Base-by-base conservation (phyloP, 176 grass and related monocot species). In the Avena eriantha region DNA sequence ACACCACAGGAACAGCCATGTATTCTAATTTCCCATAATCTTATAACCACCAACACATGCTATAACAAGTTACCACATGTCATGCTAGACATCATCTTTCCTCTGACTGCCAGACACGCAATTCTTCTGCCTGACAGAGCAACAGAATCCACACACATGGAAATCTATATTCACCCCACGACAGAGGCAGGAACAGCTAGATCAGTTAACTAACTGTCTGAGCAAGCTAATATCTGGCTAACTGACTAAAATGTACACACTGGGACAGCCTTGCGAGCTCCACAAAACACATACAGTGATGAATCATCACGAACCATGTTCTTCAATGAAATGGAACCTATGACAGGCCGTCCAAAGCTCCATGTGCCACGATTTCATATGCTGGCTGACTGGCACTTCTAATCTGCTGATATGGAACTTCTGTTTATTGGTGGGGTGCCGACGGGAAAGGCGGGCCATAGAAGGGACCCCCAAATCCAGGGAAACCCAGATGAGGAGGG, bases 191-290 rank as follows among this genome's bases (percentile, higher is more conserved):
- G 34, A 72, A 85, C n/a, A 58, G 63, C 86, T 90, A 78, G 21
- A 82, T 53, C 71, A 54, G 86, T 55, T 50, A 60, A 90, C 77
- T 49, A 64, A 69, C 63, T 71, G 54, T 78, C 31, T 81, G 10
- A 34, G 21, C 29, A 59, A 19, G 39, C 76, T 84, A 88, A 71
- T 23, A 61, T 72, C 81, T 79, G 53, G 81, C 41, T 77, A 17
- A 50, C 74, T 70, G 66, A 59, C 48, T 80, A 89, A 89, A 78
- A 86, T 87, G 50, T 92, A 89, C 79, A 89, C 76, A 92, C 70
- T 46, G 73, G 81, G 84, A 73, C 45, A 56, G 24, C 34, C 2
- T 79, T 80, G 47, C 46, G 16, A 77, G 57, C 45, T 77, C 79
- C 48, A 83, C 73, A 82, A 61, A 17, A 84, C 46, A 79, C 22